These are phyloP conservation scores for Rhynchospora tenuis DNA, from an alignment of 176 grass and related monocot genomes.

Conservation along the genomic window DNA sequence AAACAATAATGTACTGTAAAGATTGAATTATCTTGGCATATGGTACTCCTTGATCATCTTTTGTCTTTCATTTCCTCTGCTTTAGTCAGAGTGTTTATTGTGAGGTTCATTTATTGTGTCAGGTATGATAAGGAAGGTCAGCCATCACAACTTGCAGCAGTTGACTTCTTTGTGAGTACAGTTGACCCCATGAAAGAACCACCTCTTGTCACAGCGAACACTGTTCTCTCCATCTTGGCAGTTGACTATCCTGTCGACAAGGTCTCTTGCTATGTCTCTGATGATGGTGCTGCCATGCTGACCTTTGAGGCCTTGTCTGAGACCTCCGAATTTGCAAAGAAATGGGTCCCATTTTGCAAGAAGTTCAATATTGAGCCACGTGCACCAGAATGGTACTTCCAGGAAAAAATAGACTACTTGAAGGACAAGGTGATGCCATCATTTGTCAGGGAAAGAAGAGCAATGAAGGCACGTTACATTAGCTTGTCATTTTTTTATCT, in stretches of 20 bases:
- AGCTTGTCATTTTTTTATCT: neutral
- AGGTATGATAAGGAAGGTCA: constrained; percentile 92
- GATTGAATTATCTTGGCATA: neutral
- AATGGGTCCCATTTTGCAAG: constrained; percentile 89
- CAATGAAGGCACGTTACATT: constrained; percentile 71
- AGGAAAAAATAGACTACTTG: constrained; percentile 92
- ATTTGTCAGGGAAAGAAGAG: constrained; percentile 86
- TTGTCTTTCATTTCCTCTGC: constrained; percentile 16
- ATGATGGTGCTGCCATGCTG: constrained; percentile 92
- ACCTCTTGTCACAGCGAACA: constrained; percentile 94
- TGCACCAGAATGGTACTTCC: constrained; percentile 88
- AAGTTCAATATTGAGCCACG: constrained; percentile 76
- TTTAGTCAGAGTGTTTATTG: neutral
- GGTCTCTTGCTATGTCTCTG: constrained; percentile 93
- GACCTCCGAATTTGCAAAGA: constrained; percentile 98
- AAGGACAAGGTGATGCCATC: constrained; percentile 72
- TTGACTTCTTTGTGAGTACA: constrained; percentile 93
- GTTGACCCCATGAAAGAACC: constrained; percentile 89
- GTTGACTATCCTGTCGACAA: constrained; percentile 87
- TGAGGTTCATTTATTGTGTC: constrained; percentile 23
- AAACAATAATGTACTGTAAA: neutral
- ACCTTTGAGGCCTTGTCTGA: constrained; percentile 86
- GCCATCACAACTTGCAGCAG: constrained; percentile 57
- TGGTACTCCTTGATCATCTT: neutral
- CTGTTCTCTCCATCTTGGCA: constrained; percentile 83